Evolutionary conservation across 495 filamentous ascomycete species (phyloP), one percentile per base, ranked within the genome.

Genomic region (Podospora fimiseda): DNA sequence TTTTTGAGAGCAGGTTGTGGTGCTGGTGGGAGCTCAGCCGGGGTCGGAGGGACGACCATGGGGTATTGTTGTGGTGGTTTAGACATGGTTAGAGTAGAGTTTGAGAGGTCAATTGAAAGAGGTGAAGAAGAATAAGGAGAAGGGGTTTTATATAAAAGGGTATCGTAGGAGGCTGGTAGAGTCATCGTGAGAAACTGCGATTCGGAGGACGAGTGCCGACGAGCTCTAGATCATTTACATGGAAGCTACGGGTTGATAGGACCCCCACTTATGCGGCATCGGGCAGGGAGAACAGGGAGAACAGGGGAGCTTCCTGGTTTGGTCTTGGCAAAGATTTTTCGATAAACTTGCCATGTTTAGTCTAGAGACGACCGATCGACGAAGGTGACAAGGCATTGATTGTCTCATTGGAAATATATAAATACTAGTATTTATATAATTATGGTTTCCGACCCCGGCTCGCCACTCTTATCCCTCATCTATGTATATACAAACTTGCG

Each of bases 261-360:
- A 4, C 2, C 44, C 50, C 40, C 45, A 44, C 44, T n/a, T 15
- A 36, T 50, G 56, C 56, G 56, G 51, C 44, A 53, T 58, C 56
- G 56, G 56, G 52, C 48, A n/a, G n/a, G n/a, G n/a, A n/a, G n/a
- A n/a, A 33, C 27, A 33, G 27, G 27, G 27, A 36, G 13, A 48
- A 43, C 43, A 36, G 41, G 43, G 43, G 21, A 53, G 43, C 47
- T 57, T n/a, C n/a, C n/a, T n/a, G n/a, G n/a, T n/a, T n/a, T 43
- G 43, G 53, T 27, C 20, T 47, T 33, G 38, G 39, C 48, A 45
- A 42, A 51, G 50, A 18, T 33, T 6, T 11, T 33, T 5, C 6
- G 27, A 33, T 33, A n/a, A n/a, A n/a, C n/a, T n/a, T n/a, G n/a
- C n/a, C n/a, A n/a, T n/a, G n/a, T n/a, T n/a, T n/a, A n/a, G n/a